These are phyloP conservation scores for Phytopythium boreale DNA, from an alignment of 352 stramenopile species.

Conservation along the genomic window DNA sequence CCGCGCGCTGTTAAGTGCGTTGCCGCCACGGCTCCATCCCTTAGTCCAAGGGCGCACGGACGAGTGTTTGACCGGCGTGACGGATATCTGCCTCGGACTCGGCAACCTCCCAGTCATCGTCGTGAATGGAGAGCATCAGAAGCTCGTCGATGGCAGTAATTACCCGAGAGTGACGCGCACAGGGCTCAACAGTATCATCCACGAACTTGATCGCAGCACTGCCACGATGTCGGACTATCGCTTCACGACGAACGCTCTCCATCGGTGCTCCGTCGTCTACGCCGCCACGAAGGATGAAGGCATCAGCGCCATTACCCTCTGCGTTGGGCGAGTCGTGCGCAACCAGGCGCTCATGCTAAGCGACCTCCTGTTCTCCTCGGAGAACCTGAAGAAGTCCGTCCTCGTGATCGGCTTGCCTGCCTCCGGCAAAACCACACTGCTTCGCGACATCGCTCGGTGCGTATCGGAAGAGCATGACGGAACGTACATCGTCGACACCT, in stretches of 20 bases:
- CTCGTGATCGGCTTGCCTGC: neutral
- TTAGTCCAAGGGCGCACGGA: neutral
- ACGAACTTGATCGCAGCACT: neutral
- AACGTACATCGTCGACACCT: constrained; percentile 1
- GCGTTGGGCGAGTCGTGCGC: neutral
- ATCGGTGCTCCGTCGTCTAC: neutral
- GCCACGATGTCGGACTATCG: neutral
- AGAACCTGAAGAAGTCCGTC: neutral
- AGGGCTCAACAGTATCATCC: neutral
- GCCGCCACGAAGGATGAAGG: neutral
- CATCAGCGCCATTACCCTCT: neutral
- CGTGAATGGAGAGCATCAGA: neutral
- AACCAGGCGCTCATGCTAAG: neutral
- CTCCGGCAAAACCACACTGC: neutral
- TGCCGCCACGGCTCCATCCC: neutral
- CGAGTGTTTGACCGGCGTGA: neutral
- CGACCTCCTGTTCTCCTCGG: neutral
- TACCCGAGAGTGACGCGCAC: neutral
- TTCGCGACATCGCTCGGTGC: neutral
- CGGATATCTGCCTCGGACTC: neutral
- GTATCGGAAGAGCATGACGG: neutral
- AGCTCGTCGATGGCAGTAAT: neutral
- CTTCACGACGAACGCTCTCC: neutral
- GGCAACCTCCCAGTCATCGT: neutral
- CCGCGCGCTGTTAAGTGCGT: neutral